Base-by-base conservation (phyloP, 1,284 basidiomycete genomes). In the Salmacisia buchloeana region DNA sequence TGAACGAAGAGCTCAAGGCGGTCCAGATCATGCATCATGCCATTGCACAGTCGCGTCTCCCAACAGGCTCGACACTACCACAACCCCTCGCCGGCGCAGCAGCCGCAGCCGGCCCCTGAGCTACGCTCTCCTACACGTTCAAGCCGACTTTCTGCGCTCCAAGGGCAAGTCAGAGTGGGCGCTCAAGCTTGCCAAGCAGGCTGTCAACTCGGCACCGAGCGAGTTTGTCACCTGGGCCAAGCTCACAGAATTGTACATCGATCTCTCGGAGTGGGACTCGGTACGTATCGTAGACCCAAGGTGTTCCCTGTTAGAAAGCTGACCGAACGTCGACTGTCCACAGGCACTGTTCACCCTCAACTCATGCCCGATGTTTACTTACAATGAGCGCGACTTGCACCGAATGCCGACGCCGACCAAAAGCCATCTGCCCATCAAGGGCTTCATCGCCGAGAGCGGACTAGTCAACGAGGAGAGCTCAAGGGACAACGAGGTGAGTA, bases 151-250 rank as follows among this genome's bases (percentile, higher is more conserved):
- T 75, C 83, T 98, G 25, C 86, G 89, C 1, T 86, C 86, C 0
- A 97, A 97, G 78, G 79, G 76, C 49, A 74, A 78, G 61, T 21
- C 60, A 54, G 90, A 91, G 54, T 97, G 92, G 92, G 94, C 94
- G 0, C 84, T 94, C 63, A 89, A 92, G 77, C 84, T 98, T 31
- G 94, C 94, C 0, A 86, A 87, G 68, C 77, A 97, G 80, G 96
- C 94, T 0, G 94, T 98, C 78, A 97, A 97, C 74, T 94, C 92
- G 71, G 94, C 94, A 0, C 94, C 94, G 3, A 92, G 90, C 82
- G 96, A 98, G 81, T 98, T 97, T 72, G 88, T 96, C 31, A 97
- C 94, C 0, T 98, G 94, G 94, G 93, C 97, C 73, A 98, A 97
- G 82, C 82, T 97, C 66, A 94, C 94, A 0, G 92, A 97, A 71